Base-by-base conservation (phyloP, 192 early-diverging fungal species). In the Backusella mclennaniae region DNA sequence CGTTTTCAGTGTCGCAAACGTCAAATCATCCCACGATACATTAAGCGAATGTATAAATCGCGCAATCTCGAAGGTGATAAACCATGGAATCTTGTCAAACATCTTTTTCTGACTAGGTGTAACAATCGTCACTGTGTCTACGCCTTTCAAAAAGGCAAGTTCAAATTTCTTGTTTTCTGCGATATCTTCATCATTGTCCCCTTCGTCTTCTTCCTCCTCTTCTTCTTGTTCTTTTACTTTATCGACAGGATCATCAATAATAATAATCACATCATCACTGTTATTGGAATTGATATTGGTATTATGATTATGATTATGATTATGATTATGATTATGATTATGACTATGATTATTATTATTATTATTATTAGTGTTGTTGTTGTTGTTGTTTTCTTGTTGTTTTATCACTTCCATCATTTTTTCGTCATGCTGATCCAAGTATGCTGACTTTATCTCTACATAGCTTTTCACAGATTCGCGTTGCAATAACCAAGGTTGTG, bases 11-110 rank as follows among this genome's bases (percentile, higher is more conserved):
- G 23, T 19, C 6, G 70, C 35, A 36, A 76, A 69, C 0, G 75
- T 17, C 1, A 76, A 0, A 12, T 76, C 31, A 12, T 33, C n/a
- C 75, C 67, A 69, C 11, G 67, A 19, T 21, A 76, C 29, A 1
- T 53, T 29, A 17, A 26, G 39, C 1, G 15, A 15, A 12, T 38
- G 31, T 1, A 76, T 4, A 69, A 76, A 76, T 6, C 75, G 67
- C 8, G 49, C 67, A 41, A 76, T 76, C 17, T 76, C 75, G 12
- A 46, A 76, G 4, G 35, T 31, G 12, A 49, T 39, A 2, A 70
- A 35, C 75, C 75, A 76, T 23, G 75, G 68, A 14, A 70, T 21
- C 0, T 67, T 44, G 0, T 17, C 63, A 75, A 67, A 67, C 1
- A 56, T 9, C 5, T 67, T 75, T 19, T 12, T 38, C 6, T 39